Evolutionary conservation across 768 basidiomycete genomes (phyloP).

Genomic region (Royoungia palumana): DNA sequence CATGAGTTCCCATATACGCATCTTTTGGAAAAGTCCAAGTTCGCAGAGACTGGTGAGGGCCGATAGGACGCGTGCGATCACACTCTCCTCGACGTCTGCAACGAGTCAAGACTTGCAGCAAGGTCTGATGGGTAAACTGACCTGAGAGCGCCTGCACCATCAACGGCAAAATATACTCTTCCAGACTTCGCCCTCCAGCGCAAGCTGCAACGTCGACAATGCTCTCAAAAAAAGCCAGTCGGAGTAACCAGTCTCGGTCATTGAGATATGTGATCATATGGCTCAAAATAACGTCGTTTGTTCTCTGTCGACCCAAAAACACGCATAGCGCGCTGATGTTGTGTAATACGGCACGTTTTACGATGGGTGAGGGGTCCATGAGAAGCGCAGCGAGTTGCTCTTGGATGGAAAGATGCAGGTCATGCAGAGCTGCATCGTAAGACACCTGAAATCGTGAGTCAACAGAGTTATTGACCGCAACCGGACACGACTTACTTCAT

Average conservation of each 20-base stretch:
- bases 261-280: slow-evolving; percentile 84
- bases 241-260: slow-evolving; percentile 88
- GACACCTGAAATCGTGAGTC: slow-evolving; percentile 58
- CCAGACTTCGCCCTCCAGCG: slow-evolving; percentile 85
- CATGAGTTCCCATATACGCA: slow-evolving; percentile 97
- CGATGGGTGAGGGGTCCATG: slow-evolving; percentile 83
- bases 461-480: not conserved
- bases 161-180: slow-evolving; percentile 95
- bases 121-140: slow-evolving; percentile 31
- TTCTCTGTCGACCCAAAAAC: slow-evolving; percentile 88
- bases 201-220: slow-evolving; percentile 95
- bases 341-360: slow-evolving; percentile 86
- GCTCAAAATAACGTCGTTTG: slow-evolving; percentile 91
- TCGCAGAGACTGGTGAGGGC: slow-evolving; percentile 88
- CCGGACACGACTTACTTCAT: slow-evolving; percentile 54
- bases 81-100: slow-evolving; percentile 91
- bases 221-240: slow-evolving; percentile 91
- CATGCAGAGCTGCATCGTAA: slow-evolving; percentile 83
- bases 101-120: slow-evolving; percentile 3
- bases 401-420: slow-evolving; percentile 81
- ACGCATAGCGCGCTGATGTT: slow-evolving; percentile 88
- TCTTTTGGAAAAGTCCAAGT: slow-evolving; percentile 86
- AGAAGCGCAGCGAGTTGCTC: slow-evolving; percentile 85
- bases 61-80: slow-evolving; percentile 85
- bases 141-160: slow-evolving; percentile 96